Conservation (phyloP, 2,329 filamentous ascomycete species). For the Magnaporthiopsis rhizophila region DNA sequence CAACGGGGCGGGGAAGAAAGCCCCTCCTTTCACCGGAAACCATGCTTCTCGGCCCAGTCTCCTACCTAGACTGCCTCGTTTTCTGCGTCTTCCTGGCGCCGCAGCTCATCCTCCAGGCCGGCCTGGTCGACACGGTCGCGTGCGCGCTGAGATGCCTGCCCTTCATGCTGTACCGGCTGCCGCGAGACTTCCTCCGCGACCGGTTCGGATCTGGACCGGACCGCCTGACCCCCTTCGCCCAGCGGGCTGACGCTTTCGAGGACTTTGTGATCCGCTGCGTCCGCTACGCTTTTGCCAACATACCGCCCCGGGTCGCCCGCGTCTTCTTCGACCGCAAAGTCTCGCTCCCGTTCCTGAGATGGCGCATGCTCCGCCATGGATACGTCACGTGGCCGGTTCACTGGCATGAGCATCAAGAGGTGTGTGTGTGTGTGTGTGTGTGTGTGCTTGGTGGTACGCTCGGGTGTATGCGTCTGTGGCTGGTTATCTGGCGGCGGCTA, state of each 20-base stretch:
- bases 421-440: constrained; percentile 31
- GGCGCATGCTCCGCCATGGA: constrained; percentile 68
- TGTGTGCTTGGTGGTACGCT: not conserved
- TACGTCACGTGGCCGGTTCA: constrained; percentile 52
- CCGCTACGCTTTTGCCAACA: constrained; percentile 65
- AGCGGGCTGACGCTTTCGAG: constrained; percentile 63
- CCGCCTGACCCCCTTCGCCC: constrained; percentile 54
- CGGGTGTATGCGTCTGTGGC: not conserved
- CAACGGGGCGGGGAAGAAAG: not conserved
- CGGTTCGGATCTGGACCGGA: constrained; percentile 33
- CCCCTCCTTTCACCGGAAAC: constrained; percentile 12
- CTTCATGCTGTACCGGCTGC: constrained; percentile 55
- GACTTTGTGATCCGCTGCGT: constrained; percentile 72
- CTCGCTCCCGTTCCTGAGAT: constrained; percentile 64
- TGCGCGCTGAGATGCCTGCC: constrained; percentile 57
- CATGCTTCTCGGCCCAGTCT: constrained; percentile 70
- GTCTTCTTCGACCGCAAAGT: constrained; percentile 74
- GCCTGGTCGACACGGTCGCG: constrained; percentile 47
- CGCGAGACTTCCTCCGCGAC: constrained; percentile 49
- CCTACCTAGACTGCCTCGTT: constrained; percentile 65
- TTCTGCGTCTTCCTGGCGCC: constrained; percentile 65
- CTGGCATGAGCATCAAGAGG: constrained; percentile 50
- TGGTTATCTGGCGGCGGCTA: too few species aligned
- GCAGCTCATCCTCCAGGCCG: constrained; percentile 62
- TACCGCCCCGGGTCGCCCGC: constrained; percentile 59